Evolutionary conservation across 176 grass and related monocot species (phyloP), one percentile per base, ranked within the genome.

Genomic region (Lolium rigidum): DNA sequence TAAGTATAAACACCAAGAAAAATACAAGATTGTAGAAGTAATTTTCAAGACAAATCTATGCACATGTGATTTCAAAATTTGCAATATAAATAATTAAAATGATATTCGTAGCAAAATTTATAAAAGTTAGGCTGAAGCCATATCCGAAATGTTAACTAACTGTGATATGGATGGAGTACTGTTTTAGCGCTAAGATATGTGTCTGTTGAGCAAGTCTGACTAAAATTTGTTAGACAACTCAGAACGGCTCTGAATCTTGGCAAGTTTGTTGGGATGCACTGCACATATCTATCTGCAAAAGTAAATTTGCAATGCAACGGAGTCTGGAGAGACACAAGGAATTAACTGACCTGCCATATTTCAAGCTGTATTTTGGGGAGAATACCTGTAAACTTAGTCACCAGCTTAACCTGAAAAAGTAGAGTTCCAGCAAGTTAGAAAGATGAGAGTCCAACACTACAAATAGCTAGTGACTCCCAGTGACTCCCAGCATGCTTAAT

Each of bases 311-410:
- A 87, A 50, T 26, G 3, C 17, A 26, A 38, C 10, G 5, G 18
- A 76, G 79, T 84, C 39, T 51, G 24, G 47, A 75, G n/a, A n/a
- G 18, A 89, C 24, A 83, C 18, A 46, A 77, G 35, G 65, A 87
- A 69, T 60, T 79, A 63, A 76, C 79, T 69, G 22, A 97, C 95
- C 90, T 98, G 95, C 4, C 70, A 82, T 61, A 85, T 85, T 90
- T 87, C 87, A 82, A 93, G 83, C 65, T 95, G 80, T 91, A 98
- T 89, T 87, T 95, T 98, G 68, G 91, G 89, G 81, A 98, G 93
- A 85, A 98, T 91, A 82, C 95, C 91, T 80, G 87, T 75, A 82
- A 90, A 91, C 46, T 93, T 85, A 2, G 84, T 90, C 43, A 87
- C 59, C 60, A 90, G 79, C 84, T 95, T 98, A 85, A 92, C 60